Percentiles rank a stretch among this genome's conserved stretches.
Conservation (phyloP, 108 stramenopile genomes). For the Pseudonitzschia pungens region DNA sequence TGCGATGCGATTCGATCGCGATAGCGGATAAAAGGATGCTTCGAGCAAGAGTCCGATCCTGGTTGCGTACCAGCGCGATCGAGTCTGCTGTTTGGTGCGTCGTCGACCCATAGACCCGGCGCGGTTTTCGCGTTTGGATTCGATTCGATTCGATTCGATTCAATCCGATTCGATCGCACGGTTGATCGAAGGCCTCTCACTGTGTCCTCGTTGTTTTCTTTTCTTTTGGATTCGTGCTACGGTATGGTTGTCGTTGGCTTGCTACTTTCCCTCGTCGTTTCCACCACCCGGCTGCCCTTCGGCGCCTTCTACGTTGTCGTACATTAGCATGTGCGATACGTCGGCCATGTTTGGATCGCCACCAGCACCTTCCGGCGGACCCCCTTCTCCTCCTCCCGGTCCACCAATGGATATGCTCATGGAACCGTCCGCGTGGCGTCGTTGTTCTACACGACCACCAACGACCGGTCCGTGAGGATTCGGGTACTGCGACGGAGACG, state of each 20-base stretch:
- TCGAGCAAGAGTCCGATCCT: too few relatives aligned
- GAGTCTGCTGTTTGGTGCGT: too few relatives aligned
- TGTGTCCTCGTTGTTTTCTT: neutral
- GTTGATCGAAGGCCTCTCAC: neutral
- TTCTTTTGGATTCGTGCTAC: neutral
- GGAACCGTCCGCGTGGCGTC: constrained; percentile 59
- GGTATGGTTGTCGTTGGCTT: too few relatives aligned
- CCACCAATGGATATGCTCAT: constrained; percentile 61
- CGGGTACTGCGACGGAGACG: neutral
- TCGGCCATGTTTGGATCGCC: constrained; percentile 26
- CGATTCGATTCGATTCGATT: too few relatives aligned
- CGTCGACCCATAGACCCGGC: too few relatives aligned
- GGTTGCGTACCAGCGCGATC: too few relatives aligned
- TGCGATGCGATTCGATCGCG: too few relatives aligned
- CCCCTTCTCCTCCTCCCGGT: constrained; percentile 15
- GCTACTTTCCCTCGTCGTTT: constrained; percentile 3
- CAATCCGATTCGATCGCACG: constrained; percentile 1
- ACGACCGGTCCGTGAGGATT: constrained; percentile 2
- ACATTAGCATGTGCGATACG: constrained; percentile 32
- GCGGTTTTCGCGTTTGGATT: too few relatives aligned
- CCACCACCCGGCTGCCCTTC: neutral
- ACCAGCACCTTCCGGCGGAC: constrained; percentile 6
- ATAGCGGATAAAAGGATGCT: too few relatives aligned
- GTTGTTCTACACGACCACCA: constrained; percentile 45
- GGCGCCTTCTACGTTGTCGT: constrained; percentile 22